These are phyloP conservation scores for Aspergillus transmontanensis DNA, from an alignment of 2,329 filamentous ascomycete genomes.

Conservation along the genomic window DNA sequence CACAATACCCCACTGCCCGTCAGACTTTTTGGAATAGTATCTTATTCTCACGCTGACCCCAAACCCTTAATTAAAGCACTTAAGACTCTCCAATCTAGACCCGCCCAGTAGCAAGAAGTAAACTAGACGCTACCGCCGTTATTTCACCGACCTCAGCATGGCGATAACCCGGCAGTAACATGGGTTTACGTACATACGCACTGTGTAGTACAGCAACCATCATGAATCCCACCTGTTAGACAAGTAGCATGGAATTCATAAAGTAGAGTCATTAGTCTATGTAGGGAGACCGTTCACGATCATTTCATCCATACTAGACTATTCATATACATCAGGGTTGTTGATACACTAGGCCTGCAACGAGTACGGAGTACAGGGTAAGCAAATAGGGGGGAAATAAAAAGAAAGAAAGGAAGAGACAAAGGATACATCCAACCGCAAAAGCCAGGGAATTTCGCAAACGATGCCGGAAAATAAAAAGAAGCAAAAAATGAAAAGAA, in stretches of 20 bases:
- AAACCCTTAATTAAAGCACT: not conserved
- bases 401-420: too few relatives aligned
- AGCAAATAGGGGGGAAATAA: too few relatives aligned
- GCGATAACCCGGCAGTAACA: not conserved
- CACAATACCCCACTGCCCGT: not conserved
- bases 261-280: not conserved
- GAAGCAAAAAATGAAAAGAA: not conserved
- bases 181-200: not conserved
- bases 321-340: too few relatives aligned
- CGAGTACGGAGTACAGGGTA: too few relatives aligned
- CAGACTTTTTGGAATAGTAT: not conserved
- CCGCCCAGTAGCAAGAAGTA: not conserved
- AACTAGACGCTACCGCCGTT: not conserved
- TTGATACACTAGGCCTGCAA: too few relatives aligned
- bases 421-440: too few relatives aligned
- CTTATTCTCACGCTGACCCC: not conserved
- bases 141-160: not conserved
- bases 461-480: too few relatives aligned
- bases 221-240: not conserved
- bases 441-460: too few relatives aligned
- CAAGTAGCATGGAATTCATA: not conserved
- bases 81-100: not conserved
- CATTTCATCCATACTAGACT: not conserved
- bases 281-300: not conserved
- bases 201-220: not conserved